Base-by-base conservation (phyloP, 129 eudicot species). In the Deinandra increscens region DNA sequence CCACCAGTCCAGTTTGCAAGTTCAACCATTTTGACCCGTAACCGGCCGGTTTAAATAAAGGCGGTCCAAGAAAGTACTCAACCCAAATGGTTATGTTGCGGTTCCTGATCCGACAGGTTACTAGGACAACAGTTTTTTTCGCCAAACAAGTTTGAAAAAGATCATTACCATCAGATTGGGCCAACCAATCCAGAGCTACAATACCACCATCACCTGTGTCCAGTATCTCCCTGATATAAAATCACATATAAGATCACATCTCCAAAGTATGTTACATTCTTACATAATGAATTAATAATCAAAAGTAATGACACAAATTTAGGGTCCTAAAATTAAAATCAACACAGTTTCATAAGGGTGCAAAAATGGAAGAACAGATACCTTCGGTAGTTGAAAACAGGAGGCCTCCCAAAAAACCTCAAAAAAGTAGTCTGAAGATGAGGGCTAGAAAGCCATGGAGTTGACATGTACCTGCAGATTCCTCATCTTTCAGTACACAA, bases 391-490 rank as follows among this genome's bases (percentile, higher is more conserved):
- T 75, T 72, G 60, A 80, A 79, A 46, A 58, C 77, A 63, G 94
- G 88, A 37, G 97, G 90, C 81, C 85, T 80, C 34, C 93, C 89
- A 66, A 86, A 78, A 56, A 86, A 77, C 48, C 81, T 77, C 64
- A 89, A 69, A 62, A 94, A 89, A 41, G 66, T 49, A 34, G 99
- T 94, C 75, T 89, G 99, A 76, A 94, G 80, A 82, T 94, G 97
- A 29, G 99, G 97, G 62, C 97, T 94, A 26, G 90, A 82, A 50
- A 89, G 91, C 99, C 99, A 94, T 60, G 99, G 96, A 17, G 97
- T 89, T 39, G 93, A 77, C 80, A 80, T 76, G 64, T 84, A 94
- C 84, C 99, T 94, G 82, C 81, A 75, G 15, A 48, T 48, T 55
- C 19, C 7, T 66, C 23, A 43, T 53, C 67, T 43, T 18, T 54